Evolutionary conservation across 805 yeast genomes (phyloP), one percentile per base, ranked within the genome.

Genomic region (Monosporozyma aquatica): DNA sequence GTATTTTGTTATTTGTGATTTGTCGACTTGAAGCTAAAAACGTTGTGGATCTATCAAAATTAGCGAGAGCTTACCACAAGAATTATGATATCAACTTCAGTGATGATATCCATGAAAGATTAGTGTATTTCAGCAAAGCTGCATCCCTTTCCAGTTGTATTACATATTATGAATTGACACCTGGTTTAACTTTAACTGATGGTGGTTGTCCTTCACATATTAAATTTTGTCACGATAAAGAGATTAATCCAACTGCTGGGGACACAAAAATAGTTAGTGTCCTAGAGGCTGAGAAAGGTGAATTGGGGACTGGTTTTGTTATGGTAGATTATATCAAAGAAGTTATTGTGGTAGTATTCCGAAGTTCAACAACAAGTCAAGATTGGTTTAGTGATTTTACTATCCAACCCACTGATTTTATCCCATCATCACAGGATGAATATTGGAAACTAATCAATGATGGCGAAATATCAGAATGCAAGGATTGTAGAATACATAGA

Each of bases 381-480:
- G 92, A 84, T 55, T 78, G 84, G 81, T 43, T 70, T 10, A 68
- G 76, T 25, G 82, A 84, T 59, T 64, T 80, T 38, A 67, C 69
- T 29, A 66, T 73, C 28, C 41, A 64, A 4, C 76, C 76, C 5
- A 66, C 68, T 3, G 53, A 54, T 0, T 81, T 76, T 54, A 50
- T 54, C 13, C 82, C 86, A 0, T 54, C 68, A 28, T 63, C 69
- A 13, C 37, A 45, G 15, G 40, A 50, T 4, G 47, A 47, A 6
- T 59, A 56, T 43, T 45, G 26, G 32, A 54, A 37, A 44, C 51
- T 37, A 43, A 53, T 49, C 44, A 50, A 50, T 25, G 35, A 44
- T 47, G 62, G 51, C 4, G 43, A 40, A 44, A 37, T 55, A 26
- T 44, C 44, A 37, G 49, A 46, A 6, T 81, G 89, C 58, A 52